A percentile compares a stretch with the other conserved stretches of the same genome.
These are phyloP conservation scores for Apiotrichum veenhuisii DNA, from an alignment of 1,284 basidiomycete species.

Conservation along the genomic window DNA sequence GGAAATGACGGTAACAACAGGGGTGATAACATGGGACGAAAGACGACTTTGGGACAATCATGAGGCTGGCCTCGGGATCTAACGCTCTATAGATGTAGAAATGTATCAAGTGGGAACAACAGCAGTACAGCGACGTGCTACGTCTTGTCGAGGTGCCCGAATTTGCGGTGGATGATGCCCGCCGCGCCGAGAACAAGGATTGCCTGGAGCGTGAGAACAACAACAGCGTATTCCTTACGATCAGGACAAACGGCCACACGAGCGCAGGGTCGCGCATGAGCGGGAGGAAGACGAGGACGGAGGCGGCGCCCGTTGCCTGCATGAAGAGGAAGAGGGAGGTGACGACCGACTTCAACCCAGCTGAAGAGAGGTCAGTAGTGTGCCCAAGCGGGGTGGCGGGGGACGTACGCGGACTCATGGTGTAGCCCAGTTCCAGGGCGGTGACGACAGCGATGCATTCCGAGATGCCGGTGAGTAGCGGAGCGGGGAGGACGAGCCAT, in stretches of 20 bases:
- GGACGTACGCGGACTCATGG: slow-evolving; percentile 28
- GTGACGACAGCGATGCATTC: slow-evolving; percentile 28
- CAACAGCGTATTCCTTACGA: slow-evolving; percentile 12
- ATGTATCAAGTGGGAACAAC: not conserved
- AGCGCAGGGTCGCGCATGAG: slow-evolving; percentile 29
- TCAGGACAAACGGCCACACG: slow-evolving; percentile 27
- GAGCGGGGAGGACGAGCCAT: slow-evolving; percentile 27
- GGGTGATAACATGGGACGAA: no score
- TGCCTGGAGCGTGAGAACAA: slow-evolving; percentile 10
- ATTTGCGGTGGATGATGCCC: slow-evolving; percentile 20
- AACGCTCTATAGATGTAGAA: not conserved
- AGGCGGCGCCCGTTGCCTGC: slow-evolving; percentile 19
- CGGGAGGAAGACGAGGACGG: slow-evolving; percentile 26
- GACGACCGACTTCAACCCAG: slow-evolving; percentile 27
- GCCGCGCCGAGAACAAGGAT: slow-evolving; percentile 17
- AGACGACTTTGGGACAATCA: not conserved
- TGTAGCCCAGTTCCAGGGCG: slow-evolving; percentile 30
- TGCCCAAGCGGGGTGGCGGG: not conserved
- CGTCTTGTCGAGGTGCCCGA: slow-evolving; percentile 21
- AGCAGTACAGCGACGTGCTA: not conserved
- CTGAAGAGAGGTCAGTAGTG: slow-evolving; percentile 9
- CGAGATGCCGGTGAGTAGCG: slow-evolving; percentile 25
- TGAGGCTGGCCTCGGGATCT: not conserved
- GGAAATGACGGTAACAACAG: no score
- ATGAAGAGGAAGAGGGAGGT: slow-evolving; percentile 28